Percentiles rank a stretch among this genome's conserved stretches.
phyloP scores from a whole-genome alignment of 225 moss, liverwort and hornwort genomes.

The Takakia lepidozioides region DNA sequence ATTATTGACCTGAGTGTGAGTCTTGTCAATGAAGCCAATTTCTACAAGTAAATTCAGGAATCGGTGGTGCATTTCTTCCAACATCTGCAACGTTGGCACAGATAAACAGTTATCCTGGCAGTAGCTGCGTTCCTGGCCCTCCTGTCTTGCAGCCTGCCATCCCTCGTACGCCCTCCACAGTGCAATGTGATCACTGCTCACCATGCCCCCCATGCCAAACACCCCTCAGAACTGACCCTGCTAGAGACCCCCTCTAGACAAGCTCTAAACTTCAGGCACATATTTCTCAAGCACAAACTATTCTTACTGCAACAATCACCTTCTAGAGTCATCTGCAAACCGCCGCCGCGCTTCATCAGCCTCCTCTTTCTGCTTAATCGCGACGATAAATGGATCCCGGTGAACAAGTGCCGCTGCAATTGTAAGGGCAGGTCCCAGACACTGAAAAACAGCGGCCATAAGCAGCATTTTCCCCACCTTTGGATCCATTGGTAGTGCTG shows the following conservation, averaged over 20 bases:
- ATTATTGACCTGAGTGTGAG: slow-evolving; percentile 15
- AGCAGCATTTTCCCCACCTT: slow-evolving; percentile 82
- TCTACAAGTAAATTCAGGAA: slow-evolving; percentile 59
- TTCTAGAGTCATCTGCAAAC: slow-evolving; percentile 37
- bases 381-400: slow-evolving; percentile 64
- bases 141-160: slow-evolving; percentile 67
- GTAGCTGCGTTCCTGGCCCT: slow-evolving; percentile 46
- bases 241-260: too few species aligned
- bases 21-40: slow-evolving; percentile 62
- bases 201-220: neutral
- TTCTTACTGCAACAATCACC: too few species aligned
- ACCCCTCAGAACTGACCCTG: too few species aligned
- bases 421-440: slow-evolving; percentile 60
- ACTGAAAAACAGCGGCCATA: slow-evolving; percentile 71
- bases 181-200: slow-evolving; percentile 73
- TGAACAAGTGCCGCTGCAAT: slow-evolving; percentile 56
- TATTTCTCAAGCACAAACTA: too few species aligned
- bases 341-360: slow-evolving; percentile 38
- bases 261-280: too few species aligned
- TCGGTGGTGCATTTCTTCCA: slow-evolving; percentile 60
- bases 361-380: slow-evolving; percentile 47
- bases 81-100: slow-evolving; percentile 42
- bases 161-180: slow-evolving; percentile 56
- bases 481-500: slow-evolving; percentile 53
- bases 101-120: slow-evolving; percentile 86